Conservation (phyloP, 805 yeast species). For the Candida berthetii region DNA sequence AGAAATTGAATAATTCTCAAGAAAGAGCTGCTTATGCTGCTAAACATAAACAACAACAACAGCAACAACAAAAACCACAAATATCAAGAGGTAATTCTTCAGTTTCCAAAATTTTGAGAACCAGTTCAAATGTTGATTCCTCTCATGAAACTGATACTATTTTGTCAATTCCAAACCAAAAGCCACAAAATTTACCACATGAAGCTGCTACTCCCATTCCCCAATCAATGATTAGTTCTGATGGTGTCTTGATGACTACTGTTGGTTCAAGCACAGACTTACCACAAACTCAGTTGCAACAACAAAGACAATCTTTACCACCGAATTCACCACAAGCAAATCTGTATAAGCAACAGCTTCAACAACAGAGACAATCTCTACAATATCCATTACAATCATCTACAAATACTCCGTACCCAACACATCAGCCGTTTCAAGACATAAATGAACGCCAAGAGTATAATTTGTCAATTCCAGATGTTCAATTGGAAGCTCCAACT, state of each 20-base stretch:
- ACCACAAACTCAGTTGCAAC: constrained; percentile 9
- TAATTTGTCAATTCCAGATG: constrained; percentile 3
- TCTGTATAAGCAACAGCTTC: constrained; percentile 4
- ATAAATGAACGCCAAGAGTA: constrained; percentile 1
- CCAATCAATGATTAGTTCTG: constrained; percentile 10
- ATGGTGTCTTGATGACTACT: constrained; percentile 16
- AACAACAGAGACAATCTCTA: constrained; percentile 3
- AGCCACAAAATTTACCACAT: constrained; percentile 14
- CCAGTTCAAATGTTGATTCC: constrained; percentile 13
- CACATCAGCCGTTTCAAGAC: constrained; percentile 7
- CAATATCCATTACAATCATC: constrained; percentile 6
- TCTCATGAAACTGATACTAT: constrained; percentile 19
- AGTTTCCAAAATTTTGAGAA: constrained; percentile 15
- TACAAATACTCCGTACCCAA: constrained; percentile 6
- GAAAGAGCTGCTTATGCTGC: constrained; percentile 18
- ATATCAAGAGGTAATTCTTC: constrained; percentile 23
- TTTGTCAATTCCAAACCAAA: constrained; percentile 15
- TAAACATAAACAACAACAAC: too few species aligned
- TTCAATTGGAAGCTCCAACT: constrained; percentile 10
- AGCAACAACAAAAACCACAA: constrained; percentile 5
- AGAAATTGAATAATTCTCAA: constrained; percentile 44
- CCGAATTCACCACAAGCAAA: constrained; percentile 2
- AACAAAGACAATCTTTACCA: constrained; percentile 12
- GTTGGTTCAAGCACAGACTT: constrained; percentile 4
- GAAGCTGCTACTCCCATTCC: constrained; percentile 14